These are phyloP conservation scores for Apiospora phragmitis DNA, from an alignment of 2,329 filamentous ascomycete species.

Conservation along the genomic window DNA sequence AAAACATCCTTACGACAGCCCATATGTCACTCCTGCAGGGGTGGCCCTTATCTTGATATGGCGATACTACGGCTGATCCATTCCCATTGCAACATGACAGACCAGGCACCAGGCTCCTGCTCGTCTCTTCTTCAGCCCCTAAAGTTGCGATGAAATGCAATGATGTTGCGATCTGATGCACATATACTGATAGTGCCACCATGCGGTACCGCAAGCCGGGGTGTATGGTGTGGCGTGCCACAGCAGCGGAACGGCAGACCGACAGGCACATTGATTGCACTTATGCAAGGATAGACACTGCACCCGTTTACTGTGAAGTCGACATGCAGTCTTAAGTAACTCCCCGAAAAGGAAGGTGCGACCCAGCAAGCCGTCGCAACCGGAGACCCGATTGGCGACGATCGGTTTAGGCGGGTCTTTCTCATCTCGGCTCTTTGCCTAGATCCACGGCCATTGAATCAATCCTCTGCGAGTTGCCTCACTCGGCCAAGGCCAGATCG, in stretches of 20 bases:
- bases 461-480: not conserved
- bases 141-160: not conserved
- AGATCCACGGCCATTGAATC: constrained; percentile 2
- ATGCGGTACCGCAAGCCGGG: not conserved
- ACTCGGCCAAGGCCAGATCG: not conserved
- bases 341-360: not conserved
- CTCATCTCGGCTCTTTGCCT: not conserved
- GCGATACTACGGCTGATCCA: not conserved
- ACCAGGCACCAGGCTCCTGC: not conserved
- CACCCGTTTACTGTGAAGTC: not conserved
- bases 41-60: not conserved
- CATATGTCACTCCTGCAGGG: not conserved
- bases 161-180: not conserved
- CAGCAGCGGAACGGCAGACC: not conserved
- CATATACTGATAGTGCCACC: not conserved
- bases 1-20: not conserved
- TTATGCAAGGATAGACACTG: not conserved
- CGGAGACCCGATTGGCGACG: not conserved
- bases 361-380: not conserved
- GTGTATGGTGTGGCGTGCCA: not conserved
- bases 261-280: not conserved
- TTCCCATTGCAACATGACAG: not conserved
- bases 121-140: not conserved
- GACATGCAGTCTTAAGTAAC: not conserved
- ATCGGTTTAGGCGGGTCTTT: not conserved